Conservation (phyloP, 2,329 filamentous ascomycete genomes). For the Paecilomyces sp. region DNA sequence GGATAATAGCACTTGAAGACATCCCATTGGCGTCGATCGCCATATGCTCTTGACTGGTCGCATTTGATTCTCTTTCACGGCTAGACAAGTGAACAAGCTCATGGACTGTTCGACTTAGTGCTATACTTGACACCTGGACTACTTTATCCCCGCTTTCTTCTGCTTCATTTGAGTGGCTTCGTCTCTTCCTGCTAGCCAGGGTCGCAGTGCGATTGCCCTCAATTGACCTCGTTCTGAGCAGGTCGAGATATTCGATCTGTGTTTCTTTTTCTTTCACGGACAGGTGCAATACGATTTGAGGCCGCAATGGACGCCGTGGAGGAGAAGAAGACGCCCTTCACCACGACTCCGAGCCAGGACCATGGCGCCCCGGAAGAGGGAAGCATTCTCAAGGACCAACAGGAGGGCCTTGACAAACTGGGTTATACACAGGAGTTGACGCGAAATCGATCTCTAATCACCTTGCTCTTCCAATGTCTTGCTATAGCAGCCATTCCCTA, state of each 20-base stretch:
- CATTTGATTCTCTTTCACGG: background rate
- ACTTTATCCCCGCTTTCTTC: background rate
- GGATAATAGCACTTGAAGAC: background rate
- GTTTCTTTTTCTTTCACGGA: background rate
- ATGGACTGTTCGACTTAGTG: background rate
- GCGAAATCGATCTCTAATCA: constrained; percentile 54
- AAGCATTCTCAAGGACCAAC: constrained; percentile 20
- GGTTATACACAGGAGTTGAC: constrained; percentile 53
- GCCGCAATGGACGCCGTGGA: background rate
- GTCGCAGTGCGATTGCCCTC: background rate
- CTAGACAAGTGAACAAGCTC: background rate
- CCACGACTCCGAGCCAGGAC: background rate
- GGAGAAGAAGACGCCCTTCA: background rate
- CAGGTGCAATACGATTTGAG: background rate
- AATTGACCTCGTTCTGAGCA: background rate
- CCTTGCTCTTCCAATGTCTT: constrained; percentile 54
- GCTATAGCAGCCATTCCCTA: constrained; percentile 56
- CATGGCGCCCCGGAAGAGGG: constrained; percentile 3
- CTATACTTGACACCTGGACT: background rate
- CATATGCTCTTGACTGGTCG: background rate
- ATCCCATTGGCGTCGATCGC: background rate
- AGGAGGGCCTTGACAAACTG: constrained; percentile 33
- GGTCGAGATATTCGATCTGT: background rate
- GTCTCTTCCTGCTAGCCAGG: background rate
- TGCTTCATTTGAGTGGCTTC: background rate